Conservation (phyloP, 1,284 basidiomycete genomes). For the Amylostereum chailletii region DNA sequence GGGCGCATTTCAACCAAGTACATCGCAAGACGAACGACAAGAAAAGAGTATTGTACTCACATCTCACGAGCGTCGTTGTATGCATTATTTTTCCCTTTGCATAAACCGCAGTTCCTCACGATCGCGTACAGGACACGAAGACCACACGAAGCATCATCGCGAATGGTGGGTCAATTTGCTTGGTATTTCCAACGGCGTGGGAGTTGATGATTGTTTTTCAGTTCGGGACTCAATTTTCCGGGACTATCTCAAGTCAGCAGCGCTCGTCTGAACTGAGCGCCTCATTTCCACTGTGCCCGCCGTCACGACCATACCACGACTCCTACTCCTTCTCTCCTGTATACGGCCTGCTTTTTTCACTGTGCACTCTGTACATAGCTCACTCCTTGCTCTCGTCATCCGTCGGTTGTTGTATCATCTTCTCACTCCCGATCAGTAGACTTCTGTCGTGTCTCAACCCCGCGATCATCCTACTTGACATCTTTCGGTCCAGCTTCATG, state of each 20-base stretch:
- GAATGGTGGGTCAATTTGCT: conserved; percentile 43
- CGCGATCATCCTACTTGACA: no score
- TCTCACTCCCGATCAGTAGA: no score
- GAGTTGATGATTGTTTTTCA: conserved; percentile 19
- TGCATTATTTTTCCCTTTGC: conserved; percentile 19
- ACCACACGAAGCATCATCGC: conserved; percentile 74
- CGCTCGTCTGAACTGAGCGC: conserved; percentile 36
- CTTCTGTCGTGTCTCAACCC: no score
- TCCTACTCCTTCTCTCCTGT: background rate
- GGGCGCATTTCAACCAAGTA: conserved; percentile 74
- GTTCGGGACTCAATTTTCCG: conserved; percentile 68
- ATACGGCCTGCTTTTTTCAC: background rate
- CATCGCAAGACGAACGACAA: conserved; percentile 73
- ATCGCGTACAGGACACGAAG: conserved; percentile 55
- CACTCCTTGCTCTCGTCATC: conserved; percentile 4
- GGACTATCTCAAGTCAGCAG: conserved; percentile 63
- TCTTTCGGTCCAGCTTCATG: no score
- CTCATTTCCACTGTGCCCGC: background rate
- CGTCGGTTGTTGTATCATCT: no score
- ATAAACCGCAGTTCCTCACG: conserved; percentile 2
- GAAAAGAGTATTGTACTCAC: conserved; percentile 68
- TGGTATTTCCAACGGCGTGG: conserved; percentile 4
- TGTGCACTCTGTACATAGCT: background rate
- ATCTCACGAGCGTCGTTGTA: conserved; percentile 73
- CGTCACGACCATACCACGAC: background rate